Percentiles rank a stretch among this genome's conserved stretches.
Conservation (phyloP, 495 filamentous ascomycete species). For the Neurospora tetraspora region DNA sequence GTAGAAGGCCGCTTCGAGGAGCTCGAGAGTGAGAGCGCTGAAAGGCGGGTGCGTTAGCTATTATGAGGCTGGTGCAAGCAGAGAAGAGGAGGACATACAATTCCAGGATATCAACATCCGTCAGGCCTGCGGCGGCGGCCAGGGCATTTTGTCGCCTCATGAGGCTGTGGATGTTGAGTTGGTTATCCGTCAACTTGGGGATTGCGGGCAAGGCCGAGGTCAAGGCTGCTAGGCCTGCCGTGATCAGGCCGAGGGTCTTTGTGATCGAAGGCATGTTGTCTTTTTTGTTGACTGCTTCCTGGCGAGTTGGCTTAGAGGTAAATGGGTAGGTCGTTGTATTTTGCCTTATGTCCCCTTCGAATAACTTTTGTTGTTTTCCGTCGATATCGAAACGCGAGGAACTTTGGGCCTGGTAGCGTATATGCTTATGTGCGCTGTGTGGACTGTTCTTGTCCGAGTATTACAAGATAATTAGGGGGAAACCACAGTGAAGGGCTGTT, state of each 20-base stretch:
- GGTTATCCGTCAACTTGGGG: conserved; percentile 32
- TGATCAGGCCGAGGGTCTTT: conserved; percentile 32
- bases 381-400: conserved; percentile 14
- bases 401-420: conserved; percentile 25
- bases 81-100: conserved; percentile 40
- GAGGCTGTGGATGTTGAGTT: conserved; percentile 34
- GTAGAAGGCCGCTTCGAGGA: conserved; percentile 55
- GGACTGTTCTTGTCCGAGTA: conserved; percentile 12
- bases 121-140: conserved; percentile 41
- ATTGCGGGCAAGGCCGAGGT: conserved; percentile 34
- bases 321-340: conserved; percentile 2
- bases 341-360: neutral
- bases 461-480: conserved; percentile 32
- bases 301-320: neutral
- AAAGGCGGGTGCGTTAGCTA: conserved; percentile 11
- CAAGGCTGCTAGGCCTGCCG: conserved; percentile 35
- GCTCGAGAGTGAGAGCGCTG: conserved; percentile 55
- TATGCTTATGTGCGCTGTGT: neutral
- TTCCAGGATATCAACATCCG: conserved; percentile 59
- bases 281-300: conserved; percentile 4
- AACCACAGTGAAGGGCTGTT: neutral
- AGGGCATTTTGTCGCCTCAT: conserved; percentile 44
- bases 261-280: conserved; percentile 36
- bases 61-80: neutral
- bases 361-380: neutral